phyloP scores from a whole-genome alignment of 768 basidiomycete species.

The Naematelia aurantialba region DNA sequence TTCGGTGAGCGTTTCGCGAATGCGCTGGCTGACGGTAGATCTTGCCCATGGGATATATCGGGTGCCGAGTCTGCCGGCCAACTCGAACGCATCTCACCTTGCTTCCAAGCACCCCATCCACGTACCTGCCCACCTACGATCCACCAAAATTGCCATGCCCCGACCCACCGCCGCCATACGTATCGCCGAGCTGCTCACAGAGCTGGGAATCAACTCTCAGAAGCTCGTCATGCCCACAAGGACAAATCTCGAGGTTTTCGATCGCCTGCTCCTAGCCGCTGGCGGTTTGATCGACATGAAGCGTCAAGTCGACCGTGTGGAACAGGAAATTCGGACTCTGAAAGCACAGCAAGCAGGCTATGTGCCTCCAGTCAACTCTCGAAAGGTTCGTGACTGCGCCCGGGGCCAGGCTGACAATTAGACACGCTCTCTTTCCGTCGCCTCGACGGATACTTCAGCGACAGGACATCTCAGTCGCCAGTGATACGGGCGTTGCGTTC shows the following conservation, averaged over 20 bases:
- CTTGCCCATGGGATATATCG: constrained; percentile 43
- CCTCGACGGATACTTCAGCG: constrained; percentile 24
- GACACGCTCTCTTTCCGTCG: constrained; percentile 27
- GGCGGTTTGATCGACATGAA: constrained; percentile 76
- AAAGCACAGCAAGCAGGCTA: constrained; percentile 54
- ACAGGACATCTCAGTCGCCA: constrained; percentile 10
- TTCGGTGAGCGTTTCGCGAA: constrained; percentile 19
- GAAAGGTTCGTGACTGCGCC: constrained; percentile 46
- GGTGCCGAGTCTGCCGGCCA: constrained; percentile 19
- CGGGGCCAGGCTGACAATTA: constrained; percentile 2
- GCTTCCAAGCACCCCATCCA: constrained; percentile 40
- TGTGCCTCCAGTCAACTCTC: constrained; percentile 15
- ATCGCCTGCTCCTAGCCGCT: constrained; percentile 68
- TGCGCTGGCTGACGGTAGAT: constrained; percentile 17
- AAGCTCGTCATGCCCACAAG: constrained; percentile 92
- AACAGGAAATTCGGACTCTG: constrained; percentile 74
- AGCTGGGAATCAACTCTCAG: constrained; percentile 68
- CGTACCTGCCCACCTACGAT: constrained; percentile 72
- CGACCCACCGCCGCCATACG: constrained; percentile 68
- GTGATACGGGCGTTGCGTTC: background rate
- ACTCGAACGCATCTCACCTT: constrained; percentile 38
- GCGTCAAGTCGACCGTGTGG: constrained; percentile 75
- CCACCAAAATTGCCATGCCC: constrained; percentile 75
- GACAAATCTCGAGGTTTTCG: constrained; percentile 69
- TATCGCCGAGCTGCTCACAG: constrained; percentile 68